Evolutionary conservation across 805 yeast genomes (phyloP).

Genomic region (Myxozyma neotropica): DNA sequence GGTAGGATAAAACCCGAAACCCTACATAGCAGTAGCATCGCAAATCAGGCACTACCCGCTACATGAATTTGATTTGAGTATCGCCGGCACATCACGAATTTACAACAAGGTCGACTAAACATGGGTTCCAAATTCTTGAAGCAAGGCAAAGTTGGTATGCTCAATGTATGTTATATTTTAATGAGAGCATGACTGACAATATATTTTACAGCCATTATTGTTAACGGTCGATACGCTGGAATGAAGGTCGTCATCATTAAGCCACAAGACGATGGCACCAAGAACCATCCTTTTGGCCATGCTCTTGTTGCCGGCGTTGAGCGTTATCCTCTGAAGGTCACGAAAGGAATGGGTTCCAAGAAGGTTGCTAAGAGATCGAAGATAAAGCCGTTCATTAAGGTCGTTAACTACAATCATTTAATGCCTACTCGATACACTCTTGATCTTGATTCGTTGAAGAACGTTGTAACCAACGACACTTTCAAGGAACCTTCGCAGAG

Average conservation of each 20-base stretch:
- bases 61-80: conserved; percentile 5
- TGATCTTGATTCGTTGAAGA: conserved; percentile 94
- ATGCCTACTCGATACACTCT: conserved; percentile 99
- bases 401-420: conserved; percentile 98
- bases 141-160: conserved; percentile 99
- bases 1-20: not conserved
- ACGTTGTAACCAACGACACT: conserved; percentile 88
- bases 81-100: conserved; percentile 9
- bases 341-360: conserved; percentile 94
- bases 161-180: conserved; percentile 29
- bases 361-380: conserved; percentile 95
- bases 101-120: not conserved
- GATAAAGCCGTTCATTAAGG: conserved; percentile 98
- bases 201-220: conserved; percentile 76
- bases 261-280: conserved; percentile 98
- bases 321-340: conserved; percentile 96
- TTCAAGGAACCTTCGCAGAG: conserved; percentile 97
- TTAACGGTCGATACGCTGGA: conserved; percentile 99
- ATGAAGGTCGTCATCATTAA: conserved; percentile 99
- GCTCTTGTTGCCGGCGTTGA: conserved; percentile 99
- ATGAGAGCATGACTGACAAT: not conserved
- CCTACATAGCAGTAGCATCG: not conserved
- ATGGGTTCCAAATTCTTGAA: conserved; percentile 83
- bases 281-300: conserved; percentile 98
- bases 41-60: not conserved